A percentile compares a stretch with the other conserved stretches of the same genome.
Conservation (phyloP, 257 asterid genomes). For the Eucommia ulmoides region DNA sequence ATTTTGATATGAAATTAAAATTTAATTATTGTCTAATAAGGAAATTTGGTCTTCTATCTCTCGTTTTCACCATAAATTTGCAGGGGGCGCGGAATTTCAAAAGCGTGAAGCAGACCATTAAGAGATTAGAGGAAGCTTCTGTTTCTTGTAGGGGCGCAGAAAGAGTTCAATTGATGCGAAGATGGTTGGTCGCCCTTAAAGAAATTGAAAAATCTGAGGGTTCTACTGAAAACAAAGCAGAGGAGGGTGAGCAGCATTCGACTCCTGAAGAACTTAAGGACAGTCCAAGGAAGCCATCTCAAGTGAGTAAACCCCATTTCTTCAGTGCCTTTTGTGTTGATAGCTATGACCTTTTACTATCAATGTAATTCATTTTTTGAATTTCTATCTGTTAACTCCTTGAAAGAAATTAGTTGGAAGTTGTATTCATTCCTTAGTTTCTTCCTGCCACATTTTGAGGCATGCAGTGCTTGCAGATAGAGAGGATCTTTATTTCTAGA, state of each 20-base stretch:
- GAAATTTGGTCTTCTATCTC: no score
- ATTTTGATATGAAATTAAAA: no score
- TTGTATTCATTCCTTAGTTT: no score
- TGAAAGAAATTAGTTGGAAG: no score
- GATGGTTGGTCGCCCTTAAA: constrained; percentile 75
- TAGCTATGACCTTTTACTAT: background rate
- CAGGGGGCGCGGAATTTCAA: constrained; percentile 60
- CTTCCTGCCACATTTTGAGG: no score
- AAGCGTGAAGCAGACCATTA: constrained; percentile 88
- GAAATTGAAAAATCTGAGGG: constrained; percentile 37
- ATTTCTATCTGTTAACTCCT: background rate
- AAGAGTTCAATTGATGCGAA: constrained; percentile 65
- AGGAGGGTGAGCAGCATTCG: constrained; percentile 30
- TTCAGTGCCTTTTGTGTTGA: background rate
- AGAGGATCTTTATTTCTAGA: background rate
- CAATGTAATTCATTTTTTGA: background rate
- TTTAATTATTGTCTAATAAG: no score
- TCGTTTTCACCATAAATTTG: no score
- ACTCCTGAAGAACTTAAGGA: constrained; percentile 55
- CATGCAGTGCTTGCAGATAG: no score
- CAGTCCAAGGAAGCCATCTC: constrained; percentile 59
- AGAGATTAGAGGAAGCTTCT: constrained; percentile 92
- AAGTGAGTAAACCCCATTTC: constrained; percentile 31
- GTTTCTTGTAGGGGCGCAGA: constrained; percentile 87
- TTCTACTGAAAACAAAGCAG: constrained; percentile 43